These are phyloP conservation scores for Cladosporium sp. DNA, from an alignment of 2,329 filamentous ascomycete species.

Conservation along the genomic window DNA sequence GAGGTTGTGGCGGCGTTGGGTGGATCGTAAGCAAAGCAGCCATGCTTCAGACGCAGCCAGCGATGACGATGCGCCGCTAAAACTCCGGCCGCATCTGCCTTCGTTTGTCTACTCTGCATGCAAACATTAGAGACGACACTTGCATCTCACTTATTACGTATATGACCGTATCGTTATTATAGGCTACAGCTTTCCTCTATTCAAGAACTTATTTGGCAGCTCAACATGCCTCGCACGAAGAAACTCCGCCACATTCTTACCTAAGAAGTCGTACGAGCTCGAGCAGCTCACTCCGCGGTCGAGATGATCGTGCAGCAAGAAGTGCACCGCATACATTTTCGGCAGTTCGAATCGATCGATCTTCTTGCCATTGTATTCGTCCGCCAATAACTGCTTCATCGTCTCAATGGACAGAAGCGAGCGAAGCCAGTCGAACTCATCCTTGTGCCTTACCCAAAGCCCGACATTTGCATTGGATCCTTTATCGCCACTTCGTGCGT, in stretches of 20 bases:
- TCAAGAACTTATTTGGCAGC: conserved; percentile 28
- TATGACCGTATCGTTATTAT: not conserved
- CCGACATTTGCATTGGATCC: conserved; percentile 33
- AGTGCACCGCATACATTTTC: conserved; percentile 31
- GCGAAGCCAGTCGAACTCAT: conserved; percentile 33
- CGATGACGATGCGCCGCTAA: not conserved
- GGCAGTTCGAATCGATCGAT: conserved; percentile 34
- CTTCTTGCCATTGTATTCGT: conserved; percentile 31
- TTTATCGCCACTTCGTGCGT: conserved; percentile 33
- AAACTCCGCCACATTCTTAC: conserved; percentile 33
- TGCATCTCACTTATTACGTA: not conserved
- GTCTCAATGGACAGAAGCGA: conserved; percentile 24
- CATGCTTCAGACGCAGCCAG: not conserved
- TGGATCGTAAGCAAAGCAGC: not conserved
- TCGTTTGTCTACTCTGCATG: not conserved
- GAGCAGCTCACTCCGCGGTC: conserved; percentile 32
- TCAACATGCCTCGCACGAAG: conserved; percentile 28
- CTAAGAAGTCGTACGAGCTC: conserved; percentile 29
- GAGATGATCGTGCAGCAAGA: conserved; percentile 32
- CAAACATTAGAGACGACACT: not conserved
- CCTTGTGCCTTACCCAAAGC: conserved; percentile 37
- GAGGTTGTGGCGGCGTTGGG: not conserved
- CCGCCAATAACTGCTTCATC: conserved; percentile 27
- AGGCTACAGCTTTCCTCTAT: conserved; percentile 25
- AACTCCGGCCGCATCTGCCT: not conserved